These are phyloP conservation scores for Cutaneotrichosporon sp. DNA, from an alignment of 1,284 basidiomycete genomes.

Conservation along the genomic window DNA sequence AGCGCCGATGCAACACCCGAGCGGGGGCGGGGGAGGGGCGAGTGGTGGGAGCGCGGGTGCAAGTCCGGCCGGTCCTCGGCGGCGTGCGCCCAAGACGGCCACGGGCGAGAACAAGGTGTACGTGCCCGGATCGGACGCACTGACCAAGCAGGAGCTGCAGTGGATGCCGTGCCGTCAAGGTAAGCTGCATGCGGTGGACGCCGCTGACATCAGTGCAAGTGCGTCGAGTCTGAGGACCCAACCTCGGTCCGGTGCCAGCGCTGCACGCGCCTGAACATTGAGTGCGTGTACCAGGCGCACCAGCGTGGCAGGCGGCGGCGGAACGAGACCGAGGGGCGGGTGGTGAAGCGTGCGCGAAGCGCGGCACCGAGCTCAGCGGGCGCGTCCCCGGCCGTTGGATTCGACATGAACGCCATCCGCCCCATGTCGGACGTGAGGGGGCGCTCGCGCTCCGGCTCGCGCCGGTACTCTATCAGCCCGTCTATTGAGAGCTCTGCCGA, in stretches of 20 bases:
- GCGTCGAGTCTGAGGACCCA: slow-evolving; percentile 18
- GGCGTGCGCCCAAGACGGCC: slow-evolving; percentile 7
- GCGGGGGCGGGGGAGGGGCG: neutral
- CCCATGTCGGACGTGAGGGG: neutral
- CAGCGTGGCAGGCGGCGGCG: slow-evolving; percentile 23
- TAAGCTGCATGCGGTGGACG: neutral
- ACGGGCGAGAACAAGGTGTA: slow-evolving; percentile 11
- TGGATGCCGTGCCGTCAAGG: slow-evolving; percentile 23
- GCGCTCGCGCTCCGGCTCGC: neutral
- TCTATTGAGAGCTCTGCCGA: neutral
- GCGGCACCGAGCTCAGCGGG: neutral
- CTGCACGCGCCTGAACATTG: slow-evolving; percentile 23
- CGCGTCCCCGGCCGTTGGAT: neutral
- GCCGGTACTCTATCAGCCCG: neutral
- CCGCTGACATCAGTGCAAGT: slow-evolving; percentile 25
- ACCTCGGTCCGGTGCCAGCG: slow-evolving; percentile 21
- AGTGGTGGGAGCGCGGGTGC: neutral
- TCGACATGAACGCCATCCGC: neutral
- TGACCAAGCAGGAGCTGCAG: slow-evolving; percentile 22
- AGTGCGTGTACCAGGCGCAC: slow-evolving; percentile 25
- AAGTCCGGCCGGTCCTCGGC: neutral
- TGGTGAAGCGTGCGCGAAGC: neutral
- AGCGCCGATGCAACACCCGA: neutral
- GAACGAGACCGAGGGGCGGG: neutral
- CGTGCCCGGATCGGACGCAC: neutral